phyloP scores from a whole-genome alignment of 805 yeast genomes.

The Blastobotrys terrestris region DNA sequence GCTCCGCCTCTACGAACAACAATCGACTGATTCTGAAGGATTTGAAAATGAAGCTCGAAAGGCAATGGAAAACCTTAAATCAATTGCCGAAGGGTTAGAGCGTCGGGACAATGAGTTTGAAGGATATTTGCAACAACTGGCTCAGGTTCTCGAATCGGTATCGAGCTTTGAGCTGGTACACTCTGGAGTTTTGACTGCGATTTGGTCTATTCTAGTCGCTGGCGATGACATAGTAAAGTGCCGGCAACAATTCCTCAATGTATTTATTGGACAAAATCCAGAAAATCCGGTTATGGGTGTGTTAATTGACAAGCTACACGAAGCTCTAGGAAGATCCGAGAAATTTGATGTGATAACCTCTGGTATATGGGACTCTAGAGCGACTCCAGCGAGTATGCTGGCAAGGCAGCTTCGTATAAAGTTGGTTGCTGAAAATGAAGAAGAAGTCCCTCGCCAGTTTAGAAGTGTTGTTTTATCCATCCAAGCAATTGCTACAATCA shows the following conservation, averaged over 20 bases:
- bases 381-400: conserved; percentile 33
- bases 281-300: conserved; percentile 32
- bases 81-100: conserved; percentile 18
- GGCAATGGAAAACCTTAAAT: conserved; percentile 22
- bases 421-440: conserved; percentile 33
- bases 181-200: conserved; percentile 52
- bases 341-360: conserved; percentile 56
- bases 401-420: conserved; percentile 65
- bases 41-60: conserved; percentile 23
- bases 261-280: conserved; percentile 29
- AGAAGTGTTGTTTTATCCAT: conserved; percentile 35
- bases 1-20: conserved; percentile 2
- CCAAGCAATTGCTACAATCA: conserved; percentile 50
- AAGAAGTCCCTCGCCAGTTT: conserved; percentile 15
- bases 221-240: conserved; percentile 32
- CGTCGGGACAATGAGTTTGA: conserved; percentile 16
- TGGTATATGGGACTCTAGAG: conserved; percentile 29
- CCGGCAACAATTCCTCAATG: conserved; percentile 39
- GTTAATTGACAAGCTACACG: conserved; percentile 59
- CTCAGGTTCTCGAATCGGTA: conserved; percentile 25
- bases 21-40: conserved; percentile 3
- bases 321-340: conserved; percentile 67
- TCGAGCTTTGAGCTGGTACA: conserved; percentile 74
- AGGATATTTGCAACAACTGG: conserved; percentile 6
- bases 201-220: conserved; percentile 29